A percentile compares a stretch with the other conserved stretches of the same genome.
Conservation (phyloP, 371 early-diverging fungal genomes). For the Circinella umbellata region DNA sequence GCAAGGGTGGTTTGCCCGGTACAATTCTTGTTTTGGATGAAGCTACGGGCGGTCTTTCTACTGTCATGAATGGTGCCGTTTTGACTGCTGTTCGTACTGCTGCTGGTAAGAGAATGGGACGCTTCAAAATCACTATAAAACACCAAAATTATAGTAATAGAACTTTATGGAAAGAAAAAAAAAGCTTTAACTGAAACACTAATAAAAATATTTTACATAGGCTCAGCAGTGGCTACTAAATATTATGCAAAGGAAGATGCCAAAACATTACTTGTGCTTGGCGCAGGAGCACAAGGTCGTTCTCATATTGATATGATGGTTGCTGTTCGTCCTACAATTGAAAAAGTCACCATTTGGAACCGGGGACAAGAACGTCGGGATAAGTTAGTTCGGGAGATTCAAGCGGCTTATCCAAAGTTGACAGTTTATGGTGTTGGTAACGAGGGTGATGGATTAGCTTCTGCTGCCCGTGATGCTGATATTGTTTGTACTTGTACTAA, state of each 20-base stretch:
- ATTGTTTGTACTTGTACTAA: constrained; percentile 70
- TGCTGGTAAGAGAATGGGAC: constrained; percentile 36
- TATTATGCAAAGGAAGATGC: constrained; percentile 38
- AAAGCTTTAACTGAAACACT: neutral
- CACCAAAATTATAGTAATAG: neutral
- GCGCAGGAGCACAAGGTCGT: constrained; percentile 65
- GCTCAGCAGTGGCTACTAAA: constrained; percentile 63
- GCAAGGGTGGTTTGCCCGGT: constrained; percentile 57
- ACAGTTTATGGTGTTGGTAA: constrained; percentile 32
- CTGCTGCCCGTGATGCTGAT: constrained; percentile 52
- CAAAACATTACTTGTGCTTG: constrained; percentile 57
- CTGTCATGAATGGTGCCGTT: constrained; percentile 61
- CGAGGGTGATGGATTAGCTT: constrained; percentile 36
- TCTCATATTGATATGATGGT: constrained; percentile 63
- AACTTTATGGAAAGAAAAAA: neutral
- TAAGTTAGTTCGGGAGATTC: constrained; percentile 39
- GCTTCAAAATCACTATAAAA: no score
- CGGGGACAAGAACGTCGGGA: constrained; percentile 50
- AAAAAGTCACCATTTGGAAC: constrained; percentile 56
- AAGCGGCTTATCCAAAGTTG: constrained; percentile 30
- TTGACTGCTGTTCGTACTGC: constrained; percentile 67
- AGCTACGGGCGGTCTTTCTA: constrained; percentile 50
- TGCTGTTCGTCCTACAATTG: constrained; percentile 49
- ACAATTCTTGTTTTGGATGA: constrained; percentile 60
- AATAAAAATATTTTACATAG: constrained; percentile 18